Conservation (phyloP, 148 eudicot genomes). For the Silene latifolia region DNA sequence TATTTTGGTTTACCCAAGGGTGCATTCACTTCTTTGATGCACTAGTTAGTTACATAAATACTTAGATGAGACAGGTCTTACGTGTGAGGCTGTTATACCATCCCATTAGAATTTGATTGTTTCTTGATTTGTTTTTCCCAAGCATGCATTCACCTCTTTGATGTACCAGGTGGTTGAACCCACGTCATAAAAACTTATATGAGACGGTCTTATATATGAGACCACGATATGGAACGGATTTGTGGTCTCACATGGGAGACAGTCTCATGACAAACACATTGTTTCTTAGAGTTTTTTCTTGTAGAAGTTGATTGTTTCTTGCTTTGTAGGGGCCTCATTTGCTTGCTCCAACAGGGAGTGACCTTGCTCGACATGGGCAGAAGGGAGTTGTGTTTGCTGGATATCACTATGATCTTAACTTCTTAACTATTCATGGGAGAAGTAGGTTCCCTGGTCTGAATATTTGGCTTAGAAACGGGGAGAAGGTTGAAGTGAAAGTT, state of each 20-base stretch:
- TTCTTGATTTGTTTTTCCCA: too few relatives aligned
- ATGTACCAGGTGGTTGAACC: too few relatives aligned
- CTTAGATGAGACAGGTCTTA: too few relatives aligned
- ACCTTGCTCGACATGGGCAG: constrained; percentile 72
- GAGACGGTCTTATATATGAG: too few relatives aligned
- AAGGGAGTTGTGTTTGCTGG: constrained; percentile 94
- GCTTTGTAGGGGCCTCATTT: constrained; percentile 84
- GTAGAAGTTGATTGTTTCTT: constrained; percentile 10
- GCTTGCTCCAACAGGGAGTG: constrained; percentile 98
- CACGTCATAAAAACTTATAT: too few relatives aligned
- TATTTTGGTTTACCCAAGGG: constrained; percentile 31
- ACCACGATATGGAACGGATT: too few relatives aligned
- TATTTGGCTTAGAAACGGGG: constrained; percentile 94
- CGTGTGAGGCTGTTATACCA: background rate
- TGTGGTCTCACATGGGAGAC: too few relatives aligned
- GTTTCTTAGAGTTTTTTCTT: too few relatives aligned
- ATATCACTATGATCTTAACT: constrained; percentile 96
- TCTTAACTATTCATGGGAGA: constrained; percentile 92
- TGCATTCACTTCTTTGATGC: constrained; percentile 65
- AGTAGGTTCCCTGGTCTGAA: constrained; percentile 94
- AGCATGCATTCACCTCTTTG: too few relatives aligned
- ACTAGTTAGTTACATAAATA: too few relatives aligned
- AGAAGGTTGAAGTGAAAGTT: constrained; percentile 88
- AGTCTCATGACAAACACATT: too few relatives aligned
- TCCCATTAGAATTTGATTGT: too few relatives aligned